Base-by-base conservation (phyloP, 345 rosid species). In the Zanthoxylum bungeanum region DNA sequence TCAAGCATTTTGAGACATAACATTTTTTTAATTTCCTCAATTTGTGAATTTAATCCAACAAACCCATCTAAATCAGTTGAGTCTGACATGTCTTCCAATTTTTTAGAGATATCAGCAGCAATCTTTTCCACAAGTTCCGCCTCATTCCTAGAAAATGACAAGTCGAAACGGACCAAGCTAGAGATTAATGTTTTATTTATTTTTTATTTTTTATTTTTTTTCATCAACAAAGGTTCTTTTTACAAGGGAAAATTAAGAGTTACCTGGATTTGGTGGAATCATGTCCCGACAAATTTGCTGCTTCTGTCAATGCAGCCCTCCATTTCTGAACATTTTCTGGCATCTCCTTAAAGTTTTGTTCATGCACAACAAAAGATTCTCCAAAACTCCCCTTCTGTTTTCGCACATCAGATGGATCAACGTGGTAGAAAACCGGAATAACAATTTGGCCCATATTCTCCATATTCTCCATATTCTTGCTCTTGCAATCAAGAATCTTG, bases 371-470 rank as follows among this genome's bases (percentile, higher is more conserved):
- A 62, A 62, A 39, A 10, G 66, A 28, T 21, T 62, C 66, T n/a
- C 5, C 16, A 40, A 62, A 62, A 44, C 66, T 62, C 16, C 66
- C 51, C 24, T 4, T 62, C 28, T 62, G 66, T 6, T 40, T 39
- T 2, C 66, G 24, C 9, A 64, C 50, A 64, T 42, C 52, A 0
- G 70, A 66, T 66, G 60, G 57, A 66, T 66, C 24, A 0, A 66
- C 69, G 8, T n/a, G 30, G 11, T 66, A 66, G 39, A 66, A 66
- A 66, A 66, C 58, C 0, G 69, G 70, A 9, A 66, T 66, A 3
- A 66, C 58, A n/a, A 66, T 66, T 22, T 47, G 44, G n/a, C 55
- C 39, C n/a, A n/a, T n/a, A n/a, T n/a, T n/a, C n/a, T n/a, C n/a
- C n/a, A n/a, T n/a, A n/a, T n/a, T n/a, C n/a, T n/a, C n/a, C n/a